These are phyloP conservation scores for Cornus suecica DNA, from an alignment of 148 eudicot genomes.

Conservation along the genomic window DNA sequence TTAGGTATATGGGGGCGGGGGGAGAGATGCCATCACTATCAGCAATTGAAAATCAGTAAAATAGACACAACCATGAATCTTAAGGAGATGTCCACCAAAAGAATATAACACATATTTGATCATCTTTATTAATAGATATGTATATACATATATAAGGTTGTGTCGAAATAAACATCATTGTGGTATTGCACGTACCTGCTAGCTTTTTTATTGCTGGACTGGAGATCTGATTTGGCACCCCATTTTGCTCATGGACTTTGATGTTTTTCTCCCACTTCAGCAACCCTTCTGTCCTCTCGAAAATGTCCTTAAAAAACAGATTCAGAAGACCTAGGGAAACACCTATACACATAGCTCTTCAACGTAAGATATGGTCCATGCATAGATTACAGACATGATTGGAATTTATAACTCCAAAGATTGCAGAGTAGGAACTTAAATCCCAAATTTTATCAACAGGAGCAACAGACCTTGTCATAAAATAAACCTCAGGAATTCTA, in stretches of 20 bases:
- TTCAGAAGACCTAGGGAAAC: conserved; percentile 3
- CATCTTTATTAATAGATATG: neutral
- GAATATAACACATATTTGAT: neutral
- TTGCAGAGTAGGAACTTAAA: neutral
- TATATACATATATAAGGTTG: neutral
- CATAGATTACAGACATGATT: neutral
- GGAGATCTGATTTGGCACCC: conserved; percentile 15
- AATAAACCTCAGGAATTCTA: neutral
- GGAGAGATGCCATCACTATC: too few species aligned
- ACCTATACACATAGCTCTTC: conserved; percentile 6
- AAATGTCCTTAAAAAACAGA: conserved; percentile 2
- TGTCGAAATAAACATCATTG: neutral
- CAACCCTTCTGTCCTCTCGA: neutral
- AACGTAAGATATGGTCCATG: neutral
- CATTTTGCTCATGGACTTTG: neutral
- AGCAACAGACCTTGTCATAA: neutral
- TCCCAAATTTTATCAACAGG: neutral
- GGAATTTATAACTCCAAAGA: neutral
- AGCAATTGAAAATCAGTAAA: neutral
- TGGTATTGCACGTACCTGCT: conserved; percentile 1
- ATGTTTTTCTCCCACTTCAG: conserved; percentile 3
- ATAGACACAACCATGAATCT: neutral
- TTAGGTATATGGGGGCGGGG: too few species aligned
- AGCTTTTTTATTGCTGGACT: conserved; percentile 10
- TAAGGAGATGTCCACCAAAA: neutral